These are phyloP conservation scores for Cystoderma amianthinum DNA, from an alignment of 768 basidiomycete genomes.

Conservation along the genomic window DNA sequence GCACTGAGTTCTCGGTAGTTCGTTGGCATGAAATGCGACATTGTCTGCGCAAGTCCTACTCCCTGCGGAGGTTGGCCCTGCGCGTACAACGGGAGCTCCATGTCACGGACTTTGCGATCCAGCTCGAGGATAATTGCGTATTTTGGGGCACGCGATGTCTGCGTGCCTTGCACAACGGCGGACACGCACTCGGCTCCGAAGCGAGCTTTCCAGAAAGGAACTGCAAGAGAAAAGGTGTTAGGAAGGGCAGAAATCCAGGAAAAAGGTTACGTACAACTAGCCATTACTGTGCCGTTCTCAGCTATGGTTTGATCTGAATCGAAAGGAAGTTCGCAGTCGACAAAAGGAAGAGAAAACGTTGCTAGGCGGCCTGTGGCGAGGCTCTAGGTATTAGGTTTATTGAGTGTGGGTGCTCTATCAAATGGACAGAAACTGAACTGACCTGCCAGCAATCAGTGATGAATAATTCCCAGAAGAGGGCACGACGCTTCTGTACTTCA, in stretches of 20 bases:
- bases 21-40: conserved; percentile 70
- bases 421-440: conserved; percentile 8
- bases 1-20: conserved; percentile 68
- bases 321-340: conserved; percentile 64
- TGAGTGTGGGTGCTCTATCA: background rate
- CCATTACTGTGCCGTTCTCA: conserved; percentile 48
- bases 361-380: conserved; percentile 65
- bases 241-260: background rate
- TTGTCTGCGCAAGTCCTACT: conserved; percentile 48
- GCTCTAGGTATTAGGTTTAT: conserved; percentile 34
- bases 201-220: conserved; percentile 64
- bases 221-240: conserved; percentile 20
- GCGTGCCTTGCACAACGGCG: conserved; percentile 59
- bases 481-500: conserved; percentile 66
- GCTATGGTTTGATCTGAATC: conserved; percentile 54
- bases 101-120: conserved; percentile 62
- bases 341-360: conserved; percentile 62
- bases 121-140: conserved; percentile 58
- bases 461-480: conserved; percentile 69
- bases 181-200: conserved; percentile 63
- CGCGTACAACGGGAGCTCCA: conserved; percentile 60
- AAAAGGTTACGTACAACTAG: conserved; percentile 44
- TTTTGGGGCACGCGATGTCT: conserved; percentile 58
- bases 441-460: conserved; percentile 76
- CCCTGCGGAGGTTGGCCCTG: conserved; percentile 41